phyloP scores from a whole-genome alignment of 208 protist species.

The Crithidia bombi region DNA sequence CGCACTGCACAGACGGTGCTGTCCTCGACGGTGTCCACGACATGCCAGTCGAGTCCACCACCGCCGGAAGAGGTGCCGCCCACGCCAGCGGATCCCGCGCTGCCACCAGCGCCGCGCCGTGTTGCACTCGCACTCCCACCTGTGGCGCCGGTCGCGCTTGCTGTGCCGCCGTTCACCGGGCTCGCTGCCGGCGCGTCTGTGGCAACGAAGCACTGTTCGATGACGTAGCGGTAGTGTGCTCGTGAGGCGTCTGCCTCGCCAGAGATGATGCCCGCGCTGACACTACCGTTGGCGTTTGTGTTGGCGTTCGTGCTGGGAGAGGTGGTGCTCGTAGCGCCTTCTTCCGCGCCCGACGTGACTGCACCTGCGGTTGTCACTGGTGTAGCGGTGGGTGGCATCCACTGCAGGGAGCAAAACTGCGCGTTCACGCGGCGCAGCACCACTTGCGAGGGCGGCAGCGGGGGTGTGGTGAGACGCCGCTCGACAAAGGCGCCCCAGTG shows the following conservation, averaged over 20 bases:
- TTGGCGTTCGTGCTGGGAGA: neutral
- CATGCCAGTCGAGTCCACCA: slow-evolving; percentile 62
- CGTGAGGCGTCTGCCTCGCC: neutral
- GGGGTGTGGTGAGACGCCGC: slow-evolving; percentile 68
- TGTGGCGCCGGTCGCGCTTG: slow-evolving; percentile 1
- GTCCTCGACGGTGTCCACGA: slow-evolving; percentile 71
- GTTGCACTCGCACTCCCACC: slow-evolving; percentile 6
- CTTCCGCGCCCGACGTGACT: neutral
- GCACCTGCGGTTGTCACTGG: neutral
- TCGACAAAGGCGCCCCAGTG: slow-evolving; percentile 82
- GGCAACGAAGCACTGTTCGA: slow-evolving; percentile 62
- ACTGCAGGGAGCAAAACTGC: slow-evolving; percentile 84
- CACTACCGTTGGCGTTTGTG: neutral
- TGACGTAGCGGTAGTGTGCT: slow-evolving; percentile 70
- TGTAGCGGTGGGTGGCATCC: slow-evolving; percentile 44
- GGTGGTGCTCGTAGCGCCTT: neutral
- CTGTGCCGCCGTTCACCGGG: neutral
- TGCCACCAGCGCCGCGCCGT: neutral
- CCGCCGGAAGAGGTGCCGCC: neutral
- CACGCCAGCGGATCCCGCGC: neutral
- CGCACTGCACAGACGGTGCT: slow-evolving; percentile 75
- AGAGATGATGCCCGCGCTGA: neutral
- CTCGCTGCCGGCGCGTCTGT: slow-evolving; percentile 1
- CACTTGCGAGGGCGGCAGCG: slow-evolving; percentile 63
- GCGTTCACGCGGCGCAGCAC: slow-evolving; percentile 76